Base-by-base conservation (phyloP, 306 rosid species). In the Arachis hypogaea region DNA sequence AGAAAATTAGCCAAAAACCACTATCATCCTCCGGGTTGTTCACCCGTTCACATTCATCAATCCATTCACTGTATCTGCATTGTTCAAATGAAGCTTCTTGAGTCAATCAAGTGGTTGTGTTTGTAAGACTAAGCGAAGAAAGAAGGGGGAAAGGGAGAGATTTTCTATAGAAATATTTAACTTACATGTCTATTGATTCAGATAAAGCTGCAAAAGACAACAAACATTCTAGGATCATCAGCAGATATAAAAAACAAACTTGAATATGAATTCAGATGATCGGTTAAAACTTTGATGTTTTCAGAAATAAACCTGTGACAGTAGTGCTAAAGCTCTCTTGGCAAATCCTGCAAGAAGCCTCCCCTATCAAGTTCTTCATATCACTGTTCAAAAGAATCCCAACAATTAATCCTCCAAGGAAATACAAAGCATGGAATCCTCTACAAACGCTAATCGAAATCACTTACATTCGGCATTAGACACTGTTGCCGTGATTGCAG, bases 131-230 rank as follows among this genome's bases (percentile, higher is more conserved):
- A 22, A 22, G 28, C 28, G 28, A 22, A 22, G 57, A 14, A 14
- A 14, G 14, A 14, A 14, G 14, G 14, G 14, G 14, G 14, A 14
- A 14, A 14, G 14, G 14, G 14, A 14, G 14, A 73, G 22, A 28
- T 28, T 58, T 47, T 36, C 51, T 8, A 46, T 50, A 5, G 16
- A 73, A 62, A 18, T 40, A 69, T 49, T 43, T 36, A 60, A 81
- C 94, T 90, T 84, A 92, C 98, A 92, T n/a, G 83, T 92, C 98
- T 56, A 92, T 88, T 55, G 96, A 66, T 82, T 92, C 98, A 1
- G 92, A 22, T 22, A 22, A 22, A 22, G 28, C 28, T 22, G 28
- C 28, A 22, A 22, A 22, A 22, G 28, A 22, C 14, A 59, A 75
- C 71, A 47, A 11, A 63, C 42, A 76, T 2, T 22, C 42, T 49